A percentile compares a stretch with the other conserved stretches of the same genome.
Conservation (phyloP, 225 moss, liverwort and hornwort species). For the Polytrichum formosum region DNA sequence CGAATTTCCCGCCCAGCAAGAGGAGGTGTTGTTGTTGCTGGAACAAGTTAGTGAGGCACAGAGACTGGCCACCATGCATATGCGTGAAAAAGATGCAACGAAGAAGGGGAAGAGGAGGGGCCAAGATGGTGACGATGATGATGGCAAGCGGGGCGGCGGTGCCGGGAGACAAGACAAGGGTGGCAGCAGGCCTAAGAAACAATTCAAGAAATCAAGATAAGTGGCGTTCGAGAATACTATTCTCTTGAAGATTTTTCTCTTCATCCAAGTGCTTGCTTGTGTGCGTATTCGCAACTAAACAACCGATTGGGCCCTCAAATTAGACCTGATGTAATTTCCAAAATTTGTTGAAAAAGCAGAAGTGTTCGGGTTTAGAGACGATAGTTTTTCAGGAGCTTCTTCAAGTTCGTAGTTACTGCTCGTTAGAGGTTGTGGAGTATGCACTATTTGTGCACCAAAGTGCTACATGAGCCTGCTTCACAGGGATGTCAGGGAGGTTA, state of each 20-base stretch:
- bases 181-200: constrained; percentile 8
- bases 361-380: no score
- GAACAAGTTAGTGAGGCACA: constrained; percentile 65
- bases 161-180: constrained; percentile 10
- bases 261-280: no score
- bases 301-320: neutral
- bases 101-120: constrained; percentile 42
- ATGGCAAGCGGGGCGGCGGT: constrained; percentile 10
- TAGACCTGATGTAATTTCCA: no score
- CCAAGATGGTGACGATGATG: constrained; percentile 37
- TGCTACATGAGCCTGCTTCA: no score
- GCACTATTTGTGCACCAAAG: no score
- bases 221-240: neutral
- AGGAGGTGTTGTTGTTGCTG: constrained; percentile 53
- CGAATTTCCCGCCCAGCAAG: constrained; percentile 32
- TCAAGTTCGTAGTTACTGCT: no score
- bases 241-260: neutral
- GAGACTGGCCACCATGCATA: constrained; percentile 42
- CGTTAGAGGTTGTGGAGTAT: no score
- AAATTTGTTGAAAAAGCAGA: no score
- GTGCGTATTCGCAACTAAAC: neutral
- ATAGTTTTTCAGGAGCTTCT: no score
- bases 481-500: no score
- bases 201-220: constrained; percentile 11
- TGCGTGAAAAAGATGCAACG: constrained; percentile 51